A percentile compares a stretch with the other conserved stretches of the same genome.
Conservation (phyloP, 345 rosid genomes). For the Triadica sebifera region DNA sequence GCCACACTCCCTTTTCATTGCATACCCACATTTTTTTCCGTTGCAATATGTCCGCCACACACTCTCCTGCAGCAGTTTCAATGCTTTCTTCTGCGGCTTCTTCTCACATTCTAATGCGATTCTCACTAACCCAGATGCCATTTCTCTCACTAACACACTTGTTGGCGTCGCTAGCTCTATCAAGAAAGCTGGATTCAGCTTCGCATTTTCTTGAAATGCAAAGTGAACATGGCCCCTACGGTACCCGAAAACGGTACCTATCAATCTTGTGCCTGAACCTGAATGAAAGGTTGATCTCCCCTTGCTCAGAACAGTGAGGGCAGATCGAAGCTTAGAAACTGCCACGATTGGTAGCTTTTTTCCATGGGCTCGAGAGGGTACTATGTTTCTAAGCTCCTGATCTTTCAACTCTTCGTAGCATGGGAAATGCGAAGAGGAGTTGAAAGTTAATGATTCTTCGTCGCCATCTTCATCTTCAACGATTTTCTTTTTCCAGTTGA, state of each 20-base stretch:
- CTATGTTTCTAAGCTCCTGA: constrained; percentile 26
- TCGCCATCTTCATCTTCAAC: constrained; percentile 50
- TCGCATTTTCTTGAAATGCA: constrained; percentile 76
- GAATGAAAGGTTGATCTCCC: constrained; percentile 31
- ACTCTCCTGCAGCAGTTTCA: constrained; percentile 60
- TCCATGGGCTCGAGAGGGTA: constrained; percentile 24
- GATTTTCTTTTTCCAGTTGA: constrained; percentile 76
- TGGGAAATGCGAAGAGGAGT: constrained; percentile 31
- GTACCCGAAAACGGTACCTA: constrained; percentile 84
- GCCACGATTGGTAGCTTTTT: constrained; percentile 39
- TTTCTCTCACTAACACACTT: constrained; percentile 71
- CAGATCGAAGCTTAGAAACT: constrained; percentile 60
- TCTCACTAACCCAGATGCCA: constrained; percentile 91
- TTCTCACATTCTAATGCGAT: constrained; percentile 78
- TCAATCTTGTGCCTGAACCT: constrained; percentile 53
- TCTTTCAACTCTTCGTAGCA: constrained; percentile 26
- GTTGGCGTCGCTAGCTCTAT: constrained; percentile 84
- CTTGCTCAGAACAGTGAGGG: constrained; percentile 42
- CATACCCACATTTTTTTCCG: constrained; percentile 83
- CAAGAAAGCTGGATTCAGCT: constrained; percentile 53
- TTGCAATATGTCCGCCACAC: constrained; percentile 85
- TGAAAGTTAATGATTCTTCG: constrained; percentile 41
- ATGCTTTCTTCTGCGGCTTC: constrained; percentile 41
- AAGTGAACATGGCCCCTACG: constrained; percentile 85
- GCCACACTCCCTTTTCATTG: constrained; percentile 62